Percentiles rank a stretch among this genome's conserved stretches.
phyloP scores from a whole-genome alignment of 2,329 filamentous ascomycete species.

The Aspergillus pseudoviridinutans region DNA sequence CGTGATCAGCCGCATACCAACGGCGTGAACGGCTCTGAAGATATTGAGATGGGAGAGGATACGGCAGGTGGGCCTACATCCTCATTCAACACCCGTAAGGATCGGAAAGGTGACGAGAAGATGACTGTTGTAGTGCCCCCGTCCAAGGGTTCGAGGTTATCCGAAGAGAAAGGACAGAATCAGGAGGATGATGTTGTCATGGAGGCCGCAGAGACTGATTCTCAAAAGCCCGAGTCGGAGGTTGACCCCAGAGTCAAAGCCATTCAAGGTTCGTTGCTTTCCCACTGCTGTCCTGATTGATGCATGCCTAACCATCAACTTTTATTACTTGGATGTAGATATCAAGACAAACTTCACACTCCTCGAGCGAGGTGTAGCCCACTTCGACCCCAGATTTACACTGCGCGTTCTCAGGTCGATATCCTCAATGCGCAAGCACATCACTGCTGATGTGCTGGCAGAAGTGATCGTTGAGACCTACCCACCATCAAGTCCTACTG shows the following conservation, averaged over 20 bases:
- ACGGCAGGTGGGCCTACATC: slow-evolving; percentile 48
- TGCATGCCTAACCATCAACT: slow-evolving; percentile 5
- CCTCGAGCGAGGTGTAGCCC: slow-evolving; percentile 82
- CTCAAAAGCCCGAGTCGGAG: slow-evolving; percentile 43
- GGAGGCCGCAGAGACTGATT: slow-evolving; percentile 52
- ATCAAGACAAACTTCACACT: slow-evolving; percentile 92
- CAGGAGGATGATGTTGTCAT: slow-evolving; percentile 68
- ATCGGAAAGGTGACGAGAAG: slow-evolving; percentile 69
- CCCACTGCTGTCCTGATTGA: neutral
- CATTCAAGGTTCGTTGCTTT: slow-evolving; percentile 39
- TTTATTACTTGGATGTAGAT: slow-evolving; percentile 52
- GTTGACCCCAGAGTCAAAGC: slow-evolving; percentile 49
- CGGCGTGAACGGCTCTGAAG: slow-evolving; percentile 61
- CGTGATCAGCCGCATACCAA: slow-evolving; percentile 67
- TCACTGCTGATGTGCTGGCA: slow-evolving; percentile 75
- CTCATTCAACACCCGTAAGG: slow-evolving; percentile 57
- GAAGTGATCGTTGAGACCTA: slow-evolving; percentile 80
- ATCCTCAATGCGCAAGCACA: slow-evolving; percentile 88
- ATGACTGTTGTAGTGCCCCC: slow-evolving; percentile 79
- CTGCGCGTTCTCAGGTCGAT: slow-evolving; percentile 92
- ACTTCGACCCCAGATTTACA: slow-evolving; percentile 94
- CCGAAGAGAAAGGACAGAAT: slow-evolving; percentile 55
- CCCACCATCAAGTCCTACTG: slow-evolving; percentile 61
- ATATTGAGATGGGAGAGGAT: slow-evolving; percentile 69
- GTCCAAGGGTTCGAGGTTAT: slow-evolving; percentile 60